Evolutionary conservation across 129 eudicot genomes (phyloP), one percentile per base, ranked within the genome.

Genomic region (Flaveria linearis): DNA sequence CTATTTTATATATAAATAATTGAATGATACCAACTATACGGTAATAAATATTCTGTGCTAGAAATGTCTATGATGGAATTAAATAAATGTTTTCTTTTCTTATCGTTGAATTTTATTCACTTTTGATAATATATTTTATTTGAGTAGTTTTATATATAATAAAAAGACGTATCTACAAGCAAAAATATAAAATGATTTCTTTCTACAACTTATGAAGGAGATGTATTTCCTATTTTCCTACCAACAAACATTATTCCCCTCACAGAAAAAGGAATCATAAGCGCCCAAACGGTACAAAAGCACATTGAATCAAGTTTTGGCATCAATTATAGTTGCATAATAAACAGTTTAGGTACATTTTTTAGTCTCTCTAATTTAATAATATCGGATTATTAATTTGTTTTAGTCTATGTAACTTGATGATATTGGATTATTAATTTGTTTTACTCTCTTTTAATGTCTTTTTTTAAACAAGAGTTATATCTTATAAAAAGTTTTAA

Each of bases 161-260:
- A 26, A 14, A 26, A 63, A 63, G 3, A 30, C 22, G 45, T 5
- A 30, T 30, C 69, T 63, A 62, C 30, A 18, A 57, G 30, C 64
- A 18, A 63, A 30, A 5, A 13, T 14, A 63, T 58, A 9, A 9
- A 25, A 22, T 58, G 7, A 0, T 62, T 62, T 28, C 23, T 26
- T 25, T 62, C 68, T 12, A 6, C 69, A 33, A 18, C 45, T 26
- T 13, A 15, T 15, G 43, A 20, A 22, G 22, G 17, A 26, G 1
- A 30, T 71, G 30, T 71, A 39, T 51, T 41, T 71, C 28, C 66
- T 52, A 71, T 33, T 51, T 41, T 71, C 28, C 66, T 52, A 71
- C 49, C 56, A 28, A 53, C 65, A 26, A 72, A 36, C 53, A 55
- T 33, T 56, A 20, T 56, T 55, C 28, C 28, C 15, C 11, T 56